Evolutionary conservation across 345 rosid species (phyloP), one percentile per base, ranked within the genome.

Genomic region (Eutrema heterophyllum): DNA sequence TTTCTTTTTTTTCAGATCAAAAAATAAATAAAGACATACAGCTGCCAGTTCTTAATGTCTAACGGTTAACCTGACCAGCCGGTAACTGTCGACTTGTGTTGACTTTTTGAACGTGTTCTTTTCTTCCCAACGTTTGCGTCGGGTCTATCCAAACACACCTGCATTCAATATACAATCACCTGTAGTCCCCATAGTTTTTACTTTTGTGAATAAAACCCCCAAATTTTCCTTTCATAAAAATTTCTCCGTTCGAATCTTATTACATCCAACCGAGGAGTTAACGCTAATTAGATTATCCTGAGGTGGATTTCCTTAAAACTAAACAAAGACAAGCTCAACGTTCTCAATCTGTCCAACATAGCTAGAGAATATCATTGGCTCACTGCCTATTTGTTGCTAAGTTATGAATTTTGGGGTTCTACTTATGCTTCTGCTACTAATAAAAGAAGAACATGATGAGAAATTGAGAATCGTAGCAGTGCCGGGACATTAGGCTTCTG

Each of bases 81-180:
- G 64, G 81, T 72, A 13, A 44, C 65, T 50, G 49, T 53, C 16
- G 8, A 53, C 50, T 71, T 33, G 36, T 18, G 73, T 78, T 78
- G 81, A 78, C 81, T 72, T 78, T 21, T 63, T 45, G n/a, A 27
- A 36, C 30, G 46, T 21, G 57, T 70, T 71, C 10, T 55, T 5
- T 21, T 33, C 3, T 32, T 8, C 40, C 13, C 39, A 62, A 63
- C 70, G 71, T 50, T 30, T 74, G 33, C 30, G 38, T 52, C 44
- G 44, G 48, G 61, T 46, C 50, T 50, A 54, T 40, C 66, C 35
- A 21, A 36, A 44, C 7, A 0, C 7, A 64, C 64, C 58, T 61
- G 0, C 6, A 36, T 45, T 36, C 44, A 30, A 9, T 24, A 8
- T 36, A 9, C 8, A 27, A 4, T 53, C 13, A 48, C 12, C 0